A percentile compares a stretch with the other conserved stretches of the same genome.
These are phyloP conservation scores for Saccharum hybrid DNA, from an alignment of 202 grass and related monocot species.

Conservation along the genomic window DNA sequence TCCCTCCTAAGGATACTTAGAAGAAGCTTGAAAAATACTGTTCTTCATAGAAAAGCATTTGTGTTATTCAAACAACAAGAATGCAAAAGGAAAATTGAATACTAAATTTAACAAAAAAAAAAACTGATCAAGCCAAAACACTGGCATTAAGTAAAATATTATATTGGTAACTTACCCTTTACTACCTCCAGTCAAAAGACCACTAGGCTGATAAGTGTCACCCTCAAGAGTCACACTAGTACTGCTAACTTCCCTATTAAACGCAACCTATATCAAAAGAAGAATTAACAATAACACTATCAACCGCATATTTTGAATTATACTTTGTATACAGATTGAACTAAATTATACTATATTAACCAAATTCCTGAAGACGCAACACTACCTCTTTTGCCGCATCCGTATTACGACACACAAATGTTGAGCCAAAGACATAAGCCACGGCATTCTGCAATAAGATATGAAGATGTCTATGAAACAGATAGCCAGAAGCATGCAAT, in stretches of 20 bases:
- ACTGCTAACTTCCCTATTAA: conserved; percentile 64
- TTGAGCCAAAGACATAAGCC: conserved; percentile 78
- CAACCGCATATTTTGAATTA: conserved; percentile 21
- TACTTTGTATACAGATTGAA: conserved; percentile 17
- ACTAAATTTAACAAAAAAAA: conserved; percentile 17
- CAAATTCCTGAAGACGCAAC: conserved; percentile 8
- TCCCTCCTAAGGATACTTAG: neutral
- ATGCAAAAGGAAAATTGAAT: conserved; percentile 28
- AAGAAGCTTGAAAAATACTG: neutral
- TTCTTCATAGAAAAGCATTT: conserved; percentile 5
- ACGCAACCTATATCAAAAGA: conserved; percentile 66
- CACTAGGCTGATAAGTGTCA: conserved; percentile 89
- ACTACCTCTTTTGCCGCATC: conserved; percentile 92
- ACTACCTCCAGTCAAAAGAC: conserved; percentile 94
- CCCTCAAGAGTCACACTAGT: conserved; percentile 93
- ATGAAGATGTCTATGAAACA: conserved; percentile 44
- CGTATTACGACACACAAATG: conserved; percentile 86
- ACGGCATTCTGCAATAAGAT: conserved; percentile 86
- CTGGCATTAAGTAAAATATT: conserved; percentile 27
- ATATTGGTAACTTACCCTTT: conserved; percentile 61
- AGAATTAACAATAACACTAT: conserved; percentile 35
- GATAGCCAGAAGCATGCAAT: conserved; percentile 18
- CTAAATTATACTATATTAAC: conserved; percentile 23
- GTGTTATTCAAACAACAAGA: conserved; percentile 26
- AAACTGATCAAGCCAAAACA: neutral